Base-by-base conservation (phyloP, 139 green algal species). In the Chlamydomonas applanata region DNA sequence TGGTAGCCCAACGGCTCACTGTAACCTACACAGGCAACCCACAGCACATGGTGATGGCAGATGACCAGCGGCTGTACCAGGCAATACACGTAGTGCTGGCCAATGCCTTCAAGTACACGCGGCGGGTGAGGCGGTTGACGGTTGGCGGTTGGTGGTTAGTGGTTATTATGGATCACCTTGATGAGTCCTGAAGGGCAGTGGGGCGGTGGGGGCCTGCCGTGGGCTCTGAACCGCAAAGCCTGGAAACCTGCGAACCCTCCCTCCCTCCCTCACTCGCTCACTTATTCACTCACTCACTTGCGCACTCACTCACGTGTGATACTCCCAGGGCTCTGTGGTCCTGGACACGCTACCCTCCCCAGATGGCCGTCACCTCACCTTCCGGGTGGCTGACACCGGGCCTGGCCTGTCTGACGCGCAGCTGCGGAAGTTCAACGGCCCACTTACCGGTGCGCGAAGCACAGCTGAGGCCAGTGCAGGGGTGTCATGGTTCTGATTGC, bases 21-120 rank as follows among this genome's bases (percentile, higher is more conserved):
- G 49, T 85, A 29, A 36, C 45, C 24, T 66, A 33, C 73, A 52
- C 36, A 14, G 36, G 52, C 49, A 53, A 63, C 36, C 46, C 79
- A 44, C 22, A 40, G n/a, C 16, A 64, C 16, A 65, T 67, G 17
- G 71, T 82, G 44, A 25, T 77, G 19, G 79, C 79, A 13, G 79
- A 85, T 65, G 73, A 79, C 52, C 16, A 71, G 27, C 36, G 64
- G 20, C 74, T 85, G 45, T 81, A 85, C 45, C 79, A 85, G 63
- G 54, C 65, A 4, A 24, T 65, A 4, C 69, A 74, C 30, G 75
- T 70, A 22, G 75, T 82, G 20, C 52, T 85, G 22, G 75, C 71
- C 65, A 85, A 85, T 57, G 80, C 80, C 5, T 82, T 85, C 74
- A 85, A 85, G 75, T 85, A 82, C 74, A 85, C 80, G 2, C 80